Evolutionary conservation across 257 asterid genomes (phyloP).

Genomic region (Nicotiana tabacum): DNA sequence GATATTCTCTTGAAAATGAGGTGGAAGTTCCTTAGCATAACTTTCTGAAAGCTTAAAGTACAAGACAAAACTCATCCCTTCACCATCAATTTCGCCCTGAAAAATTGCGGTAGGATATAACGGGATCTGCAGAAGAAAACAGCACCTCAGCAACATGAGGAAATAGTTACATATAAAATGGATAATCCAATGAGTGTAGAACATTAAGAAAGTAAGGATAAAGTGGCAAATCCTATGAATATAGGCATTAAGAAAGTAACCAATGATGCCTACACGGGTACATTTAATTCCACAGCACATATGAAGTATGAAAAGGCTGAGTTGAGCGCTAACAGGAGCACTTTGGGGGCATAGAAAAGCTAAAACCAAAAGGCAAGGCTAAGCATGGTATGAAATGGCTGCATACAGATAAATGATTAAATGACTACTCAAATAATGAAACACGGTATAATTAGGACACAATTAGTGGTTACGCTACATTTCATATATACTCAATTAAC

Average conservation of each 20-base stretch:
- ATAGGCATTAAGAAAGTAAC: background rate
- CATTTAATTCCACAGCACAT: background rate
- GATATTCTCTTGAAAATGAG: constrained; percentile 46
- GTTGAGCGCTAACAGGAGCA: background rate
- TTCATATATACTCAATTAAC: background rate
- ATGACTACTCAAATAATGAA: background rate
- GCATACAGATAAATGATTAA: background rate
- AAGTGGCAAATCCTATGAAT: background rate
- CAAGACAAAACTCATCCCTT: constrained; percentile 45
- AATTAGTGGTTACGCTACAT: background rate
- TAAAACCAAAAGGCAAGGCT: background rate
- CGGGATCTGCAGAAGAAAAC: constrained; percentile 32
- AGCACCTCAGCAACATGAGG: background rate
- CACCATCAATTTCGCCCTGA: constrained; percentile 50
- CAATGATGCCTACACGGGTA: background rate
- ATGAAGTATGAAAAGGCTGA: background rate
- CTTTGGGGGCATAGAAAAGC: background rate
- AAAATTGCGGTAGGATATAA: constrained; percentile 42
- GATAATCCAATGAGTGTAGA: background rate
- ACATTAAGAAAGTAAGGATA: background rate
- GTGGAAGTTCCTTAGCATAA: constrained; percentile 41
- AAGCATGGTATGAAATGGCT: background rate
- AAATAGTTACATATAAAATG: background rate
- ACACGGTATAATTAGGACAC: background rate
- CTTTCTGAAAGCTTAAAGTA: constrained; percentile 44